These are phyloP conservation scores for Chlorella sp. DNA, from an alignment of 139 green algal genomes.

Conservation along the genomic window DNA sequence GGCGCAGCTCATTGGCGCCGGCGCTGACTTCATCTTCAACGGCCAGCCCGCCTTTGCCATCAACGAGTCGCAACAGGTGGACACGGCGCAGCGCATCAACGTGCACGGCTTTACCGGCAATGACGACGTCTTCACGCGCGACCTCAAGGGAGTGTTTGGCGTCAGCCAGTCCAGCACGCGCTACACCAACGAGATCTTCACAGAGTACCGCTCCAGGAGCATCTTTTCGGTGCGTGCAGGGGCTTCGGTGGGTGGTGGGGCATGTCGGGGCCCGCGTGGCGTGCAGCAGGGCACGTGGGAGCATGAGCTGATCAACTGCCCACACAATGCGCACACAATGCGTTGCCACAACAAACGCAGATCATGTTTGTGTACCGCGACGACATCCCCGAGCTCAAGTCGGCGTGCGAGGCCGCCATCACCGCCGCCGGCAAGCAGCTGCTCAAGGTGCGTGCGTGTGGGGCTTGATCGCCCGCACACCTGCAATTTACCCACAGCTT, in stretches of 20 bases:
- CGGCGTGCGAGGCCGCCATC: background rate
- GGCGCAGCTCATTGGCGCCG: background rate
- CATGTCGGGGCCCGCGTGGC: background rate
- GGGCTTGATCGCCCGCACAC: background rate
- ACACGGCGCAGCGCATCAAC: background rate
- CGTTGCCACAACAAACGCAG: background rate
- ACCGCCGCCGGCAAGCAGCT: background rate
- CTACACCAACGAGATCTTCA: background rate
- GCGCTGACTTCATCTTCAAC: constrained; percentile 8
- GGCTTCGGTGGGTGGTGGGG: background rate
- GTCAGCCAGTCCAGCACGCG: background rate
- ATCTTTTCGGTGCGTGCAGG: background rate
- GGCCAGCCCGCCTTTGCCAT: constrained; percentile 1
- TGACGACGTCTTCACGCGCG: constrained; percentile 1
- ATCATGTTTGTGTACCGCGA: background rate
- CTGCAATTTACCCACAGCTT: background rate
- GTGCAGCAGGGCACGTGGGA: background rate
- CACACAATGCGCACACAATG: background rate
- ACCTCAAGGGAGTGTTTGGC: background rate
- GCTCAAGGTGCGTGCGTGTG: background rate
- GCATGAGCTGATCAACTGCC: background rate
- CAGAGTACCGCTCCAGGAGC: background rate
- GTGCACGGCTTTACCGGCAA: constrained; percentile 1
- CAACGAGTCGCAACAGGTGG: background rate
- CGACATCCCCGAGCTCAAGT: background rate